Conservation (phyloP, 495 filamentous ascomycete genomes). For the Xylaria castorea region DNA sequence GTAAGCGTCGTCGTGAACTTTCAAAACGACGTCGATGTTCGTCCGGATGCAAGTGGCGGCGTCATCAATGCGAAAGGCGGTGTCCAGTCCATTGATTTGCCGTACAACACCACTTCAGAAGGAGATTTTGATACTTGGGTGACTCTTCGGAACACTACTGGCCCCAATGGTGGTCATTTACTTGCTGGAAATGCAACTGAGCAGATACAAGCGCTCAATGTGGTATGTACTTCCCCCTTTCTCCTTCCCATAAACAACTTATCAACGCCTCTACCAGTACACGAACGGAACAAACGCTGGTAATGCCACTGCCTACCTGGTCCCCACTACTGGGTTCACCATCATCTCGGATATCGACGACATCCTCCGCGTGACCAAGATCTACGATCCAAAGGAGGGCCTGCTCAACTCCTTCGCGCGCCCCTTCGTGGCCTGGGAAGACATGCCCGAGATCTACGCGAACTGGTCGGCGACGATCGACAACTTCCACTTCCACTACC, state of each 20-base stretch:
- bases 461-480: constrained; percentile 68
- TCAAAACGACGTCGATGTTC: constrained; percentile 51
- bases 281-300: constrained; percentile 66
- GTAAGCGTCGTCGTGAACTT: constrained; percentile 69
- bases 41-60: constrained; percentile 42
- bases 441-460: constrained; percentile 78
- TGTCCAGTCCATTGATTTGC: constrained; percentile 60
- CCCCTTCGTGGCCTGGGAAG: constrained; percentile 72
- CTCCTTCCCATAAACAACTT: background rate
- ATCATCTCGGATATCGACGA: constrained; percentile 81
- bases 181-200: constrained; percentile 66
- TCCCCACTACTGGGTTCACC: constrained; percentile 69
- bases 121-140: constrained; percentile 78
- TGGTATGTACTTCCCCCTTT: constrained; percentile 35
- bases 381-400: constrained; percentile 75
- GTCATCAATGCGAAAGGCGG: constrained; percentile 55
- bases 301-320: constrained; percentile 78
- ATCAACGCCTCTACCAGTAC: constrained; percentile 43
- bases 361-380: constrained; percentile 81
- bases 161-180: constrained; percentile 52
- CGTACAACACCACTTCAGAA: constrained; percentile 63
- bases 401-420: constrained; percentile 79
- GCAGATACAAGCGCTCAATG: constrained; percentile 67
- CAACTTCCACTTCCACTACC: constrained; percentile 79
- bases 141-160: constrained; percentile 56